Percentiles rank a stretch among this genome's conserved stretches.
Conservation (phyloP, 257 asterid species). For the Nicotiana obtusifolia region DNA sequence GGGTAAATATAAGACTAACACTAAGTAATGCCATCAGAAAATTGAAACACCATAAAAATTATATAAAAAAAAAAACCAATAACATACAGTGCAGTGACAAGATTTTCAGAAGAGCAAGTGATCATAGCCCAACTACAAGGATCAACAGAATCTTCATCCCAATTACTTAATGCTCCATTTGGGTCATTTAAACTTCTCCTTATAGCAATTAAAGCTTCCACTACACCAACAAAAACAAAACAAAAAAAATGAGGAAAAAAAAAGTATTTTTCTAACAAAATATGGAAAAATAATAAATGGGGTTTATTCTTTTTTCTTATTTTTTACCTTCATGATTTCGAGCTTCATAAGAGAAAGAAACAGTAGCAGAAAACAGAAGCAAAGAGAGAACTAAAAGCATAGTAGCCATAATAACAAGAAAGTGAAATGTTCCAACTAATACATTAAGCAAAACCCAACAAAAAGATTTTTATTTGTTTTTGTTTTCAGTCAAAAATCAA, state of each 20-base stretch:
- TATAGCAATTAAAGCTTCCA: conserved; percentile 66
- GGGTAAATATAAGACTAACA: too few relatives aligned
- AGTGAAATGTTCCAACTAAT: conserved; percentile 6
- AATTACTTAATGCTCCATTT: conserved; percentile 72
- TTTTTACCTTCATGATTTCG: conserved; percentile 80
- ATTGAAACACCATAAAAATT: too few relatives aligned
- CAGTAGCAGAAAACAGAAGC: conserved; percentile 25
- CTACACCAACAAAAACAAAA: conserved; percentile 23
- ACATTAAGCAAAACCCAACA: neutral
- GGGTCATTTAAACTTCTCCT: conserved; percentile 61
- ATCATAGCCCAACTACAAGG: conserved; percentile 99
- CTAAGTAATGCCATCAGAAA: neutral
- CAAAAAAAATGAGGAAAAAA: neutral
- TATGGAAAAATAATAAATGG: neutral
- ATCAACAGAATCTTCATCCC: conserved; percentile 95
- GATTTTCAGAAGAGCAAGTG: conserved; percentile 79
- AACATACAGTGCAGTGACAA: conserved; percentile 71
- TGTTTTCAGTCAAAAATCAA: conserved; percentile 4
- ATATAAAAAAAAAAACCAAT: neutral
- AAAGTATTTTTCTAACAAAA: neutral
- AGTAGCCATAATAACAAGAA: conserved; percentile 32
- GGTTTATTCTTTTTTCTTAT: neutral
- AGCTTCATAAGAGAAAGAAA: conserved; percentile 47
- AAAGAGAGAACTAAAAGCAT: conserved; percentile 16
- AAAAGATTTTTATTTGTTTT: neutral